phyloP scores from a whole-genome alignment of 305 asterid genomes.

The Stenogyne calaminthoides region DNA sequence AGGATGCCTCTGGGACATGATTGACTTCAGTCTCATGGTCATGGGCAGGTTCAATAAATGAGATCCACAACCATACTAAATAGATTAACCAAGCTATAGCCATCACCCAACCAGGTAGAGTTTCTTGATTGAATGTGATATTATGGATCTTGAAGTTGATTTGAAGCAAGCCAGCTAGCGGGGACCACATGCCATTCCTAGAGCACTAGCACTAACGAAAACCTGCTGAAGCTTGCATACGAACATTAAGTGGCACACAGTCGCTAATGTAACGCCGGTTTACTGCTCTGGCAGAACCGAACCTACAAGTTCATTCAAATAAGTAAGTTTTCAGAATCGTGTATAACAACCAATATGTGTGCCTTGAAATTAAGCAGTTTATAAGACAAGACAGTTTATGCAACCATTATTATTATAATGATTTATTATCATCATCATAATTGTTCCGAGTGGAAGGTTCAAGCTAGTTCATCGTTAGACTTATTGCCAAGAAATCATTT shows the following conservation, averaged over 20 bases:
- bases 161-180: slow-evolving; percentile 91
- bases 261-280: slow-evolving; percentile 97
- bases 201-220: slow-evolving; percentile 99
- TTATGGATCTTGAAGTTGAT: slow-evolving; percentile 63
- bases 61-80: slow-evolving; percentile 72
- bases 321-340: neutral
- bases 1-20: slow-evolving; percentile 48
- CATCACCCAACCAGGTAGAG: slow-evolving; percentile 99
- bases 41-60: slow-evolving; percentile 76
- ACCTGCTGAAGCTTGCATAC: slow-evolving; percentile 98
- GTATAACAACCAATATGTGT: neutral
- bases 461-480: neutral
- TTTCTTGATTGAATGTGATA: slow-evolving; percentile 76
- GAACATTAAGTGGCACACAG: slow-evolving; percentile 86
- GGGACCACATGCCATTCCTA: slow-evolving; percentile 99
- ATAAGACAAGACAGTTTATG: neutral
- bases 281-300: slow-evolving; percentile 98
- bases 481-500: neutral
- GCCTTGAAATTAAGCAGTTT: neutral
- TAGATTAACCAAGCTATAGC: slow-evolving; percentile 78
- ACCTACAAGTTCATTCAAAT: slow-evolving; percentile 50
- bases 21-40: slow-evolving; percentile 50
- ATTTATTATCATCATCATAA: neutral
- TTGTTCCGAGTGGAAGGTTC: neutral
- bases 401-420: neutral